Base-by-base conservation (phyloP, 495 filamentous ascomycete species). In the Cercophora samala region DNA sequence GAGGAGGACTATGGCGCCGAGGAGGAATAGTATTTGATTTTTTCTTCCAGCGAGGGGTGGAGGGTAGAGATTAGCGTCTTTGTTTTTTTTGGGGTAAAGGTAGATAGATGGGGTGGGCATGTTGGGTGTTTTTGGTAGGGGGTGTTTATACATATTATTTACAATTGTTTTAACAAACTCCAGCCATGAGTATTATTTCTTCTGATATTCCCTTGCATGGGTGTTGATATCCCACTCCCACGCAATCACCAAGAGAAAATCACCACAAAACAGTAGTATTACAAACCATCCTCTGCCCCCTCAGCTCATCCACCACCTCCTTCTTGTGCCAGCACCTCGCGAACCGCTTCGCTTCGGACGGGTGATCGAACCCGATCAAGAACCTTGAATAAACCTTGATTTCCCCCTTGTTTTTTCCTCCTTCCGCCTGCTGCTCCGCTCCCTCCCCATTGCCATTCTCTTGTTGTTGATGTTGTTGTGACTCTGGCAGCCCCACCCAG, bases 1-100 rank as follows among this genome's bases (percentile, higher is more conserved):
- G 70, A 83, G 95, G 74, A 84, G 96, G 75, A 98, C 93, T 11
- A 94, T 97, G 91, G 96, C 94, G 69, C 93, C 94, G 18, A 84
- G 95, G 69, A 83, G 95, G 72, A 93, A 93, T 51, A 98, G 96
- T 83, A 95, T 99, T 67, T 95, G 75, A 71, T 22, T 9, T 62
- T 3, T 29, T 19, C 22, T 8, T 8, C 8, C 1, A 29, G 26
- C 26, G 3, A 29, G 3, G 26, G 26, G 8, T 1, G 26, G 26
- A n/a, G 26, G 26, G 3, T 29, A 8, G 4, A 29, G 26, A 29
- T 29, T 29, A 29, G 26, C 3, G 26, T 29, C 8, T 29, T 29
- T 6, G 26, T 5, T 29, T 29, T 29, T 29, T 29, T 29, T 29
- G 26, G 26, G 26, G 26, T n/a, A n/a, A n/a, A 29, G 3, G 26